Percentiles rank a stretch among this genome's conserved stretches.
Evolutionary conservation across 2,329 filamentous ascomycete genomes (phyloP).

Genomic region (Colletotrichum sojae): DNA sequence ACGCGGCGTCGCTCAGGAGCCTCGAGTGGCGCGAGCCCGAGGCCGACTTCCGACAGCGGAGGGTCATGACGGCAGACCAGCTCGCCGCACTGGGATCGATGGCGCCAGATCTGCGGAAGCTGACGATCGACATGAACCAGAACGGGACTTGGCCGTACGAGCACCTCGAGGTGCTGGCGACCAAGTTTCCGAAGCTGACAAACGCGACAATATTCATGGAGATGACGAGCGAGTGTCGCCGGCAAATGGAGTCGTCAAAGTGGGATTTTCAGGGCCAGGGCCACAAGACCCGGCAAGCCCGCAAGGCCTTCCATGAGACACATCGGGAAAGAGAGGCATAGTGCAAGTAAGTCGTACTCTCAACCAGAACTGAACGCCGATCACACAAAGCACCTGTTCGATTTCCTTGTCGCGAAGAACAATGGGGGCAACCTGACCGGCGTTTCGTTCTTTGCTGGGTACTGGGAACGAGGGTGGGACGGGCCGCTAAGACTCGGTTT

Average conservation of each 20-base stretch:
- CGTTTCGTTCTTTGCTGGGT: slow-evolving; percentile 17
- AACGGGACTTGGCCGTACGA: slow-evolving; percentile 18
- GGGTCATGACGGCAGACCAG: background rate
- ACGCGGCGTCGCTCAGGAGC: slow-evolving; percentile 18
- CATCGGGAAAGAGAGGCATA: too few species aligned
- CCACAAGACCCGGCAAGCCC: too few species aligned
- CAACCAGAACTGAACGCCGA: background rate
- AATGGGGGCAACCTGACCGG: background rate
- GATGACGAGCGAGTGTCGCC: slow-evolving; percentile 24
- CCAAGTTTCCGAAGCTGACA: slow-evolving; percentile 16
- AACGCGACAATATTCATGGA: slow-evolving; percentile 29
- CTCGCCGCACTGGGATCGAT: slow-evolving; percentile 5
- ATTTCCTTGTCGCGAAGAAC: slow-evolving; percentile 6
- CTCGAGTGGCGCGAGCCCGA: slow-evolving; percentile 32
- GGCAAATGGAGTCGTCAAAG: background rate
- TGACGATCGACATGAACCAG: slow-evolving; percentile 34
- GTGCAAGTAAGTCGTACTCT: background rate
- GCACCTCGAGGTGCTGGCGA: slow-evolving; percentile 23
- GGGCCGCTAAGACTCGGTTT: background rate
- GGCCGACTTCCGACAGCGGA: background rate
- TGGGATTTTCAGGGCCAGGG: background rate
- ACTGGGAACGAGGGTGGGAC: slow-evolving; percentile 21
- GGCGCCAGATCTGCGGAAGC: slow-evolving; percentile 6
- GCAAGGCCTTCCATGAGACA: too few species aligned
- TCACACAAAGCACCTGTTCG: background rate